phyloP scores from a whole-genome alignment of 2,329 filamentous ascomycete genomes.

The Ceratocystis albifundus region DNA sequence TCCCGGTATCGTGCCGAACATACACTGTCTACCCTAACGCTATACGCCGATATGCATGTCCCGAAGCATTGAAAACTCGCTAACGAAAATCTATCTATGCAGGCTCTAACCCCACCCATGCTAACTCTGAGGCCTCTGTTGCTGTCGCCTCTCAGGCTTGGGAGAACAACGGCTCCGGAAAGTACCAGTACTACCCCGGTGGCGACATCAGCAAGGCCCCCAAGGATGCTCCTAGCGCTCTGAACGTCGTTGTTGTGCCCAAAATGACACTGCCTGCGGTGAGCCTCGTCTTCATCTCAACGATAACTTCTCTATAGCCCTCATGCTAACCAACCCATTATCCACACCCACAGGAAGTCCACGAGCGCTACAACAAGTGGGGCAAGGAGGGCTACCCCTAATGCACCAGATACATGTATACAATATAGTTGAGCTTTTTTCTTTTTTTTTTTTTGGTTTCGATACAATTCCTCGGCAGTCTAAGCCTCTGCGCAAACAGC shows the following conservation, averaged over 20 bases:
- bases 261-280: constrained; percentile 88
- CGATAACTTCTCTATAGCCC: too few relatives aligned
- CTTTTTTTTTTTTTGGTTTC: too few relatives aligned
- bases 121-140: constrained; percentile 70
- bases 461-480: background rate
- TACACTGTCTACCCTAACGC: background rate
- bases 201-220: constrained; percentile 64
- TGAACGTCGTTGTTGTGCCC: constrained; percentile 90
- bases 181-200: constrained; percentile 72
- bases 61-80: background rate
- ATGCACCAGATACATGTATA: constrained; percentile 23
- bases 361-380: constrained; percentile 99
- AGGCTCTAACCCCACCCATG: constrained; percentile 74
- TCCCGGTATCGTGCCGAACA: background rate
- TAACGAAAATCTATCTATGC: background rate
- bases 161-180: constrained; percentile 58
- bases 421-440: background rate
- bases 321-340: background rate
- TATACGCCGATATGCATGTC: background rate
- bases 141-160: constrained; percentile 81
- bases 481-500: background rate
- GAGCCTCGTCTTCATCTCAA: constrained; percentile 27
- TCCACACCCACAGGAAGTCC: constrained; percentile 53
- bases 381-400: constrained; percentile 86
- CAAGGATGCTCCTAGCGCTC: constrained; percentile 83